These are phyloP conservation scores for Stagonosporopsis vannaccii DNA, from an alignment of 2,329 filamentous ascomycete genomes.

Conservation along the genomic window DNA sequence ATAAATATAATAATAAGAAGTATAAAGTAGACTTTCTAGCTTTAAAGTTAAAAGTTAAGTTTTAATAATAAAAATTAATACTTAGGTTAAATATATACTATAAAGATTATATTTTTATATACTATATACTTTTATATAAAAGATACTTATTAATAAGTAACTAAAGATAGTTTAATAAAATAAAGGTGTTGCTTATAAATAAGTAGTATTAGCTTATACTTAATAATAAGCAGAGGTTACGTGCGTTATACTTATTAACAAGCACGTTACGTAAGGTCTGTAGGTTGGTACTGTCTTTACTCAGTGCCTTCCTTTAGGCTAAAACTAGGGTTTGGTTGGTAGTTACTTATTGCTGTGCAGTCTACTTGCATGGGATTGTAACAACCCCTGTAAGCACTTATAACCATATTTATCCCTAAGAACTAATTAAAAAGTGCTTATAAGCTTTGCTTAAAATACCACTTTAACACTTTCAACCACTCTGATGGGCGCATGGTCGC, in stretches of 20 bases:
- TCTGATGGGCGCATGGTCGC: too few relatives aligned
- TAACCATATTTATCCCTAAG: background rate
- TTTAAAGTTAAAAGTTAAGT: too few relatives aligned
- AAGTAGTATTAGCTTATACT: background rate
- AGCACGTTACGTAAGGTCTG: background rate
- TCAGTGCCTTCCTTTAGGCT: background rate
- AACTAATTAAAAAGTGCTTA: too few relatives aligned
- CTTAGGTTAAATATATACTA: too few relatives aligned
- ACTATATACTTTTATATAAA: too few relatives aligned
- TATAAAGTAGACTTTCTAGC: too few relatives aligned
- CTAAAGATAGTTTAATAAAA: background rate
- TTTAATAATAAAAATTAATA: too few relatives aligned
- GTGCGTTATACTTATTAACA: background rate
- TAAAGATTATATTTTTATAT: too few relatives aligned
- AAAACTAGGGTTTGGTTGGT: background rate
- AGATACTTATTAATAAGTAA: background rate
- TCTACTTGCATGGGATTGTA: background rate
- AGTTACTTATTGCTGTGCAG: background rate
- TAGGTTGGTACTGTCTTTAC: background rate
- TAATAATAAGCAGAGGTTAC: background rate
- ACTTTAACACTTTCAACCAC: too few relatives aligned
- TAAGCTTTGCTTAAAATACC: too few relatives aligned
- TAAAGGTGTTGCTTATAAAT: background rate
- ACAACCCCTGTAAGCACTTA: too few relatives aligned
- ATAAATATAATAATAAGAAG: background rate